These are phyloP conservation scores for Penicillium expansum DNA, from an alignment of 2,329 filamentous ascomycete genomes.

Conservation along the genomic window DNA sequence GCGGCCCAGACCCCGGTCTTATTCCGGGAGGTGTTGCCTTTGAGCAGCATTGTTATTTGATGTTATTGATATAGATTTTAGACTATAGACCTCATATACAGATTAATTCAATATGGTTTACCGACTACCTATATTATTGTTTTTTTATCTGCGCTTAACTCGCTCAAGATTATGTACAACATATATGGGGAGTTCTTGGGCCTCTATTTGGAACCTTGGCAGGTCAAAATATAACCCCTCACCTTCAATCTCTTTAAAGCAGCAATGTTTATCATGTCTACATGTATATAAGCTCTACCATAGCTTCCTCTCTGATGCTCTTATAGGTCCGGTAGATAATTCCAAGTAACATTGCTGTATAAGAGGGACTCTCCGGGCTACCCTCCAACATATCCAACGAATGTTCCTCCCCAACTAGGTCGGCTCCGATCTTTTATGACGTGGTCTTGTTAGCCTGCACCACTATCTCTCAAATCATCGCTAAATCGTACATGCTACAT, in stretches of 20 bases:
- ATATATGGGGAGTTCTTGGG: not conserved
- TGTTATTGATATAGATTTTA: not conserved
- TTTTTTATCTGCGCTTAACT: not conserved
- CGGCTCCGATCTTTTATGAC: not conserved
- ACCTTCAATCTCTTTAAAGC: not conserved
- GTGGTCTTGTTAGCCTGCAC: not conserved
- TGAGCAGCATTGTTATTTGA: not conserved
- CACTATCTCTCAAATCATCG: not conserved
- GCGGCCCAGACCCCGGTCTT: constrained; percentile 11
- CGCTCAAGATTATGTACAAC: not conserved
- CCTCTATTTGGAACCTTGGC: not conserved
- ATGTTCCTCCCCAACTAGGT: not conserved
- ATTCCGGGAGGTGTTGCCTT: not conserved
- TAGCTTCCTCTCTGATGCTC: not conserved
- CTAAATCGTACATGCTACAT: not conserved
- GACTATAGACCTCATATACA: no score
- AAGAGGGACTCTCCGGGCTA: not conserved
- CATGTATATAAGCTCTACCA: not conserved
- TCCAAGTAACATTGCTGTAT: not conserved
- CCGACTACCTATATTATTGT: not conserved
- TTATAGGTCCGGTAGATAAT: not conserved
- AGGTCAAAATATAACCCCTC: constrained; percentile 2
- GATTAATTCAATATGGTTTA: not conserved
- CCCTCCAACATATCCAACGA: not conserved
- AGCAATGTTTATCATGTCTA: not conserved